Conservation (phyloP, 2,329 filamentous ascomycete species). For the Thielaviopsis musarum region DNA sequence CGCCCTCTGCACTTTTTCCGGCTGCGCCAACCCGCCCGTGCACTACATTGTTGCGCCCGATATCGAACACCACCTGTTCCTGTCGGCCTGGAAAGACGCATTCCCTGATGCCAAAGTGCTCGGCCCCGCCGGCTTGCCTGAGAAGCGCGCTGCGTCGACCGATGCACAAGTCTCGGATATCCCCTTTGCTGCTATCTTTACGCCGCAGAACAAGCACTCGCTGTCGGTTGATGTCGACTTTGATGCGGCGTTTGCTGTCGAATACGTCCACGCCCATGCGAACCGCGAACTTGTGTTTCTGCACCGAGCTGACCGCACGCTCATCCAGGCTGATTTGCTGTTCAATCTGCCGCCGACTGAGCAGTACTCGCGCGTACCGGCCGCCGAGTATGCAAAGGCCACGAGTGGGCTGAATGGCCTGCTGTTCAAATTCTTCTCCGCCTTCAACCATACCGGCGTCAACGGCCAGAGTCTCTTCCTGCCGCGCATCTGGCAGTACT, state of each 20-base stretch:
- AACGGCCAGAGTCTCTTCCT: conserved; percentile 43
- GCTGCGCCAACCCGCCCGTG: conserved; percentile 31
- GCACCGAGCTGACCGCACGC: conserved; percentile 59
- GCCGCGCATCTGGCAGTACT: conserved; percentile 74
- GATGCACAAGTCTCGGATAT: conserved; percentile 26
- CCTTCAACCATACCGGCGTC: conserved; percentile 37
- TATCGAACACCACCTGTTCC: conserved; percentile 86
- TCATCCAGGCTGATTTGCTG: conserved; percentile 80
- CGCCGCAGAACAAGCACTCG: conserved; percentile 32
- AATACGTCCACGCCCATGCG: conserved; percentile 62
- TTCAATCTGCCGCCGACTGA: conserved; percentile 84
- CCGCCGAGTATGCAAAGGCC: conserved; percentile 23
- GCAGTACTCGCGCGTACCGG: conserved; percentile 52
- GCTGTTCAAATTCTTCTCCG: conserved; percentile 27
- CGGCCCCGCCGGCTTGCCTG: conserved; percentile 64
- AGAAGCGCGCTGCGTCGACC: conserved; percentile 53
- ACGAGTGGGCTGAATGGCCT: conserved; percentile 19
- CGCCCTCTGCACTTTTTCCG: conserved; percentile 47
- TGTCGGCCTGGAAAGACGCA: conserved; percentile 66
- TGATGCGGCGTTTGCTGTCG: conserved; percentile 69
- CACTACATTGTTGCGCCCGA: conserved; percentile 79
- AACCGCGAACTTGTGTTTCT: conserved; percentile 83
- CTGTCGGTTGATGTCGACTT: conserved; percentile 57
- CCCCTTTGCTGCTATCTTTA: conserved; percentile 52
- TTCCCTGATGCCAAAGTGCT: conserved; percentile 69